These are phyloP conservation scores for Bothriochloa decipiens DNA, from an alignment of 176 grass and related monocot species.

Conservation along the genomic window DNA sequence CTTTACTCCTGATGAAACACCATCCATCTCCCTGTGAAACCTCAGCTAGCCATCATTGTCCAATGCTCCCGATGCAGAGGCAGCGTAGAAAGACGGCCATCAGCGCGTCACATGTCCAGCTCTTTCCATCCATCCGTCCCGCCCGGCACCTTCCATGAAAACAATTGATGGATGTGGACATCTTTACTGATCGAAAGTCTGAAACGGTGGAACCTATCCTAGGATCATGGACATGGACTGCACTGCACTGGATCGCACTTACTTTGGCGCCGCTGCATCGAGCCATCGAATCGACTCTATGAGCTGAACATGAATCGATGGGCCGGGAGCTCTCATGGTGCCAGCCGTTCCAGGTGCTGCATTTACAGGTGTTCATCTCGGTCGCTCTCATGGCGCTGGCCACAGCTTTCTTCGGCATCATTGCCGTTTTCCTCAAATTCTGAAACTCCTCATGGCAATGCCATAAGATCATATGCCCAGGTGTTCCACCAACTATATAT, in stretches of 20 bases:
- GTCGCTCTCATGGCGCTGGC: background rate
- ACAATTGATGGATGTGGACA: background rate
- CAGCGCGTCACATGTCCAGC: background rate
- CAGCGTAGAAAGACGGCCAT: background rate
- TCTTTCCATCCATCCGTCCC: background rate
- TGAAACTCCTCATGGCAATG: background rate
- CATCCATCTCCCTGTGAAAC: background rate
- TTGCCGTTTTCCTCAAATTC: background rate
- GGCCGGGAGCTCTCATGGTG: slow-evolving; percentile 5
- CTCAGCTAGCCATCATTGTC: background rate
- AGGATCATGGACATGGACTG: slow-evolving; percentile 15
- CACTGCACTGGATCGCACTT: slow-evolving; percentile 13
- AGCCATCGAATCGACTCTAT: background rate
- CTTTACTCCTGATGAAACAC: slow-evolving; percentile 26
- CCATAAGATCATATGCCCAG: too few species aligned
- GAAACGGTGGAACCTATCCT: background rate
- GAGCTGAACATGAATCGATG: slow-evolving; percentile 7
- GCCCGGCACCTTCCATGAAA: background rate
- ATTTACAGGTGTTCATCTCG: background rate
- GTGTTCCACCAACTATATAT: too few species aligned
- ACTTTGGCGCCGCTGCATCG: too few species aligned
- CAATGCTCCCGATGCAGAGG: background rate
- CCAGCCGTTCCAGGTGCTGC: background rate
- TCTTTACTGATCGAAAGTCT: background rate
- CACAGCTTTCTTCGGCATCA: slow-evolving; percentile 19